Base-by-base conservation (phyloP, 371 early-diverging fungal genomes). In the Lichtheimia ornata region DNA sequence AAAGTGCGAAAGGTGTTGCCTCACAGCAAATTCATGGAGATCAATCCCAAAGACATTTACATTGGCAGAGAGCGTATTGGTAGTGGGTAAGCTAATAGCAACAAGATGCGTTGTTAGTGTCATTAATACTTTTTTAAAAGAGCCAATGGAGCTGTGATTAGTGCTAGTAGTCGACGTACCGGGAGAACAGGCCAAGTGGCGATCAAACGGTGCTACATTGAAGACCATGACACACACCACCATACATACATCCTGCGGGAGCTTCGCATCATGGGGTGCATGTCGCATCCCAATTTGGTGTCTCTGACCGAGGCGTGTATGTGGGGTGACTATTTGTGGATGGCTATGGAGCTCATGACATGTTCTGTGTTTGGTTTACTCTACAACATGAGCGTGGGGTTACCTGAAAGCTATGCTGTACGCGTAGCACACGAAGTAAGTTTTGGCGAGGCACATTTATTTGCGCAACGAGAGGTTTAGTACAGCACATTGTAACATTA, bases 271-370 rank as follows among this genome's bases (percentile, higher is more conserved):
- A 80, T 80, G 81, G 77, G 77, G 9, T 71, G 72, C 53, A 54
- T 77, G 6, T 62, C 59, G 17, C 77, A 77, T 51, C 71, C 64
- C 7, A 77, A 77, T 53, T 28, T 80, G 15, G 67, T 77, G 54
- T 66, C 69, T 35, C 65, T 80, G 4, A 64, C 57, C 24, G 81
- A 80, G 64, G 77, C 77, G 13, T 60, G 66, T 53, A 52, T 80
- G 22, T 74, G 67, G 68, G 71, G 67, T 20, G 77, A 80, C 61
- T 61, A 80, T 71, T 64, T 77, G 20, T 80, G 77, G 77, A 77
- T 80, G 73, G 71, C 73, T 47, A 80, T 80, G 81, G 81, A 80
- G 47, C 58, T 80, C 15, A 74, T 80, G 81, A 62, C 71, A 18
- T 80, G 81, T 53, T 80, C 81, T 17, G 77, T 80, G 13, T 80